Percentiles rank a stretch among this genome's conserved stretches.
Evolutionary conservation across 257 asterid genomes (phyloP).

Genomic region (Hygrophila difformis): DNA sequence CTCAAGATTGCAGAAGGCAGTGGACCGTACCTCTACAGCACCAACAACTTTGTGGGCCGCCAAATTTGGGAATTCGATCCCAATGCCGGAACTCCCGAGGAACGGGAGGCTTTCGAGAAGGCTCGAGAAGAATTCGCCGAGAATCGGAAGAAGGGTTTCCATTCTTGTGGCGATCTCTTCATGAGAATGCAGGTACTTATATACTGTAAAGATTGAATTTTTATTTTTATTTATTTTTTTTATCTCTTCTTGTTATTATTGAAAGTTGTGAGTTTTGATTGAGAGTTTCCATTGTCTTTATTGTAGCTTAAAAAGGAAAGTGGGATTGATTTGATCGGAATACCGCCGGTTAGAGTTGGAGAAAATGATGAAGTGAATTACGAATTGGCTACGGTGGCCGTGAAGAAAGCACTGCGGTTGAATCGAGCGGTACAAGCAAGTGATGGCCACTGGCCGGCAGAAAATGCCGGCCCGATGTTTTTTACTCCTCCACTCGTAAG

Average conservation of each 20-base stretch:
- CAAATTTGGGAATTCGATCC: slow-evolving; percentile 53
- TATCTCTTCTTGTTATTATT: not conserved
- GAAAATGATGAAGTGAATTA: slow-evolving; percentile 37
- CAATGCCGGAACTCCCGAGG: slow-evolving; percentile 36
- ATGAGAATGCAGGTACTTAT: slow-evolving; percentile 38
- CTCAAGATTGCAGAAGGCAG: slow-evolving; percentile 52
- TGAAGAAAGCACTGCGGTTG: slow-evolving; percentile 46
- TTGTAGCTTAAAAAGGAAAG: slow-evolving; percentile 41
- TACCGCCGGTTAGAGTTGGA: slow-evolving; percentile 37
- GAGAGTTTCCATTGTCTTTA: not conserved
- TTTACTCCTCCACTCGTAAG: too few relatives aligned
- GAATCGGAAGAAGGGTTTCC: slow-evolving; percentile 37
- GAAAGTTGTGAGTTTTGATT: not conserved
- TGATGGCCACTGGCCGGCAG: slow-evolving; percentile 83
- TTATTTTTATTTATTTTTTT: too few relatives aligned
- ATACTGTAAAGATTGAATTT: too few relatives aligned
- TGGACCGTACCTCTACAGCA: slow-evolving; percentile 42
- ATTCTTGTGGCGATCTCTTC: slow-evolving; percentile 45
- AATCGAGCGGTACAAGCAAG: slow-evolving; percentile 63
- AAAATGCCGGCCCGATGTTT: slow-evolving; percentile 64
- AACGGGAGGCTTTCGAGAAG: slow-evolving; percentile 24
- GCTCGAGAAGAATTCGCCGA: slow-evolving; percentile 31
- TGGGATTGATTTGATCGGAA: slow-evolving; percentile 37
- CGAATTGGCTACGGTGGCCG: slow-evolving; percentile 37
- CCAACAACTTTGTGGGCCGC: slow-evolving; percentile 48